Evolutionary conservation across 495 filamentous ascomycete species (phyloP).

Genomic region (Cryomyces antarcticus): DNA sequence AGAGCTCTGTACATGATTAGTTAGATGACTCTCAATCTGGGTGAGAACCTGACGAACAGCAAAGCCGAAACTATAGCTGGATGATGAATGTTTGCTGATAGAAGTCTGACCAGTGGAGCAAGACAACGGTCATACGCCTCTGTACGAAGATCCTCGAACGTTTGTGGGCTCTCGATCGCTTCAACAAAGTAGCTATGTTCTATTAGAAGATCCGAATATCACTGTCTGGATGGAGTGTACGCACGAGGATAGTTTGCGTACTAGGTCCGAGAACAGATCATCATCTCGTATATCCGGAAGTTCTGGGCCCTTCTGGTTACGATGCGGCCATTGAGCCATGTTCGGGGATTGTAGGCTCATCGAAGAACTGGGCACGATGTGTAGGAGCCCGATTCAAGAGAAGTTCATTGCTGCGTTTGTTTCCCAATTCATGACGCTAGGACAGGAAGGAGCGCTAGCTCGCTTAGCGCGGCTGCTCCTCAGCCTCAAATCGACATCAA

Average conservation of each 20-base stretch:
- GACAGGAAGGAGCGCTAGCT: too few relatives aligned
- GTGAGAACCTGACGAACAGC: slow-evolving; percentile 31
- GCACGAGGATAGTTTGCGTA: background rate
- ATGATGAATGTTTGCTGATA: slow-evolving; percentile 46
- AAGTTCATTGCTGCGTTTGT: too few relatives aligned
- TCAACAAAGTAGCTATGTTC: slow-evolving; percentile 39
- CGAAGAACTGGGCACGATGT: too few relatives aligned
- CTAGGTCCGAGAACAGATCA: background rate
- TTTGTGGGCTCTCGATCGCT: slow-evolving; percentile 43
- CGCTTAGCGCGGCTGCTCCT: too few relatives aligned
- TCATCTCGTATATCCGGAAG: background rate
- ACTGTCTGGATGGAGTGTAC: background rate
- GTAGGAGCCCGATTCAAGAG: too few relatives aligned
- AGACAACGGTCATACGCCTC: slow-evolving; percentile 43
- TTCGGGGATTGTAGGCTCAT: too few relatives aligned
- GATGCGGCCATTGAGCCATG: too few relatives aligned
- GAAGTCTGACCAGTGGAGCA: slow-evolving; percentile 40
- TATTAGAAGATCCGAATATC: slow-evolving; percentile 4
- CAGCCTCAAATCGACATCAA: too few relatives aligned
- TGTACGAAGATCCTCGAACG: slow-evolving; percentile 62
- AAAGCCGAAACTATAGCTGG: slow-evolving; percentile 57
- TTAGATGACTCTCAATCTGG: background rate
- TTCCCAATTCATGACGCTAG: too few relatives aligned
- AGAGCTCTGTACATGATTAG: slow-evolving; percentile 36
- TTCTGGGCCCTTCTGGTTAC: background rate